A percentile compares a stretch with the other conserved stretches of the same genome.
These are phyloP conservation scores for Suillus alpinus DNA, from an alignment of 768 basidiomycete species.

Conservation along the genomic window DNA sequence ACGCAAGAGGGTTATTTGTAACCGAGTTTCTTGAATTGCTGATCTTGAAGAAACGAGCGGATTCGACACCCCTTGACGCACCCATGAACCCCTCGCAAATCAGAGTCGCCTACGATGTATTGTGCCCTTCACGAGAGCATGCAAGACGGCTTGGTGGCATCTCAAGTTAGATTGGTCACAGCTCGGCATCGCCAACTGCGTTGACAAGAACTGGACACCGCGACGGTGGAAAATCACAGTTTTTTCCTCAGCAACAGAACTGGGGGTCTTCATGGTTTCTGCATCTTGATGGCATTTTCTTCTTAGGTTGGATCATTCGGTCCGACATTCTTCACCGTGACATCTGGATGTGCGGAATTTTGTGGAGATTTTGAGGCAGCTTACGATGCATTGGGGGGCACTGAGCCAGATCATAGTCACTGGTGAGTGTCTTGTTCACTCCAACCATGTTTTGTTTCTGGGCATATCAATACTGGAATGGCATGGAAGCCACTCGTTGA, in stretches of 20 bases:
- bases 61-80: neutral
- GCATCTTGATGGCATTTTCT: neutral
- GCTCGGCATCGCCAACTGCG: neutral
- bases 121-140: neutral
- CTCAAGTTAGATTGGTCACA: neutral
- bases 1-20: neutral
- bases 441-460: conserved; percentile 1
- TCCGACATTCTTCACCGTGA: neutral
- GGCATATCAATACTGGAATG: neutral
- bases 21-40: neutral
- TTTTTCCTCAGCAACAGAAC: neutral
- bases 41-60: neutral
- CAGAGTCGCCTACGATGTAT: neutral
- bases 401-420: neutral
- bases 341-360: neutral
- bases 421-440: conserved; percentile 16
- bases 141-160: neutral
- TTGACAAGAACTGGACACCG: neutral
- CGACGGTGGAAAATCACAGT: conserved; percentile 5
- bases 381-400: neutral
- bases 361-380: neutral
- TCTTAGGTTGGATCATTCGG: neutral
- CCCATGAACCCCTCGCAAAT: neutral
- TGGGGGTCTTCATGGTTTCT: neutral
- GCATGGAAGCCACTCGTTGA: neutral